Evolutionary conservation across 345 rosid species (phyloP).

Genomic region (Pelargonium nanum): DNA sequence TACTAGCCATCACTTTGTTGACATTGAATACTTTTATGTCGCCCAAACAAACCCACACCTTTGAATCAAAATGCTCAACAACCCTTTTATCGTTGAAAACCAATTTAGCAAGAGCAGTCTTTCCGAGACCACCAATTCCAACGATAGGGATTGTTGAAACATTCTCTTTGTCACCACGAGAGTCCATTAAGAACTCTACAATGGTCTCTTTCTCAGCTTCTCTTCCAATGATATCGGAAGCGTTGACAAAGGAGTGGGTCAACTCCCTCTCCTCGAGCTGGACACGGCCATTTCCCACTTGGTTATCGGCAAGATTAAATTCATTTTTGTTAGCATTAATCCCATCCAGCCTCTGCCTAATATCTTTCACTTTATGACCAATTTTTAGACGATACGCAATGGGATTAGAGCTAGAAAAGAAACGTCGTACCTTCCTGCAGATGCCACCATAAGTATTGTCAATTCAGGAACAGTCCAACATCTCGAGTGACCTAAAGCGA

Average conservation of each 20-base stretch:
- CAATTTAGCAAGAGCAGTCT: conserved; percentile 18
- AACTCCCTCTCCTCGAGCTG: neutral
- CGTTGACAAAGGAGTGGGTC: conserved; percentile 14
- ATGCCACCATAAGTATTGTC: conserved; percentile 1
- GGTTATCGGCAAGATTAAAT: neutral
- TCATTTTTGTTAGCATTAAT: conserved; percentile 1
- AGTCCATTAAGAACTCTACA: neutral
- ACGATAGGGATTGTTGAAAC: conserved; percentile 13
- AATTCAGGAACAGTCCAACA: no score
- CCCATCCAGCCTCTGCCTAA: conserved; percentile 9
- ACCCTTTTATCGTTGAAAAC: conserved; percentile 13
- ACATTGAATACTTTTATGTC: no score
- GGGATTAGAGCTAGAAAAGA: neutral
- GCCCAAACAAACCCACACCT: conserved; percentile 8
- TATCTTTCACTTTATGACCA: conserved; percentile 5
- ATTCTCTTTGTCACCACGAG: neutral
- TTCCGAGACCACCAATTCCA: conserved; percentile 21
- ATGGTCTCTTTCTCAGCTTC: conserved; percentile 11
- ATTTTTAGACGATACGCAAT: conserved; percentile 3
- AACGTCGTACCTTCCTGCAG: conserved; percentile 7
- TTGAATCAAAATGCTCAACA: conserved; percentile 7
- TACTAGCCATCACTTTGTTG: no score
- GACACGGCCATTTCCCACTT: no score
- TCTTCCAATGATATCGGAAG: conserved; percentile 16
- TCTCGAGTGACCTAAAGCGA: no score